Percentiles rank a stretch among this genome's conserved stretches.
Evolutionary conservation across 163 green algal genomes (phyloP).

Genomic region (Chloromonas sp.): DNA sequence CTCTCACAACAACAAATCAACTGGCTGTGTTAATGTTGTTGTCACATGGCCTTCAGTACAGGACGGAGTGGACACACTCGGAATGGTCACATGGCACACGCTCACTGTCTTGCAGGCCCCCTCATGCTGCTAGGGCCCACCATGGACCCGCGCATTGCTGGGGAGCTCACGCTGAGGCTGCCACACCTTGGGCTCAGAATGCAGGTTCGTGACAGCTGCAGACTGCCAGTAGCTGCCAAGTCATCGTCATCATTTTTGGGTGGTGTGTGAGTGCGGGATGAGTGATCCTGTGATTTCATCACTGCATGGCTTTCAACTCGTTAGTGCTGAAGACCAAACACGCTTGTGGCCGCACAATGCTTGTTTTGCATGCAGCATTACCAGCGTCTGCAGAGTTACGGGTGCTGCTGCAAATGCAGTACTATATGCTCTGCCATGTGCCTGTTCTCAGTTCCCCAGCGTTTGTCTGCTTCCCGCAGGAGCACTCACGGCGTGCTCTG

Average conservation of each 20-base stretch:
- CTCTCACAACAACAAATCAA: too few species aligned
- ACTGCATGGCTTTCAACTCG: neutral
- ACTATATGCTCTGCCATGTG: neutral
- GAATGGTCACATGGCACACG: too few species aligned
- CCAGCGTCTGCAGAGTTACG: too few species aligned
- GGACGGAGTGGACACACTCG: too few species aligned
- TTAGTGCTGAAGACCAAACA: neutral
- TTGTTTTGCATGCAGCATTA: too few species aligned
- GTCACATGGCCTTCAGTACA: neutral
- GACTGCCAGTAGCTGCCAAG: neutral
- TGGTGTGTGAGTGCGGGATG: neutral
- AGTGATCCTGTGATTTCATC: neutral
- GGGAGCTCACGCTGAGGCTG: slow-evolving; percentile 55
- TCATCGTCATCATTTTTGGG: neutral
- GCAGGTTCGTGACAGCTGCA: slow-evolving; percentile 10
- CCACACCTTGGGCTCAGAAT: slow-evolving; percentile 59
- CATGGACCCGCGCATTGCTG: slow-evolving; percentile 64
- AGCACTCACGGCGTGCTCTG: slow-evolving; percentile 52
- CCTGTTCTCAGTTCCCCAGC: neutral
- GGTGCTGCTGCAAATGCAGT: neutral
- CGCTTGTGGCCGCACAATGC: neutral
- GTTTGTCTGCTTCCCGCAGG: slow-evolving; percentile 17
- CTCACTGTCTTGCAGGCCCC: slow-evolving; percentile 28
- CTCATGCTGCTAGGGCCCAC: slow-evolving; percentile 71
- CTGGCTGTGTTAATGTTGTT: too few species aligned